Evolutionary conservation across 176 grass and related monocot genomes (phyloP).

Genomic region (Aegilops sharonensis): DNA sequence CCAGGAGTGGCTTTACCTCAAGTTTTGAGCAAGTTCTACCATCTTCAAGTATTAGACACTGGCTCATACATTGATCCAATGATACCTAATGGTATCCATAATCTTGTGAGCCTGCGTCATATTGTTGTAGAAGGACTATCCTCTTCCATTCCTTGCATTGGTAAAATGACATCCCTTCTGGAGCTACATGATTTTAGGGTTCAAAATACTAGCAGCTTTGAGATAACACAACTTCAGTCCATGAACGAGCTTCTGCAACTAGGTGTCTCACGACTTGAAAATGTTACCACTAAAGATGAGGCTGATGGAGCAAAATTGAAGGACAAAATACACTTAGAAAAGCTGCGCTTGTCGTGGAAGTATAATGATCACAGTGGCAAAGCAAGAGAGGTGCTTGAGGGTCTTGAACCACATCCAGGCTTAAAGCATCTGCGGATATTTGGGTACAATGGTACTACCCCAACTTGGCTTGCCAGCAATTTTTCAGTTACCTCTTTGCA

Average conservation of each 20-base stretch:
- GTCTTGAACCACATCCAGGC: slow-evolving; percentile 24
- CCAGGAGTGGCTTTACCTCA: neutral
- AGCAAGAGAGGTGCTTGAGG: slow-evolving; percentile 23
- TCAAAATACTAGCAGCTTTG: neutral
- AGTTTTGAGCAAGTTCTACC: slow-evolving; percentile 24
- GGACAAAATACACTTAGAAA: slow-evolving; percentile 27
- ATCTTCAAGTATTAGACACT: slow-evolving; percentile 47
- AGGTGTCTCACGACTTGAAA: neutral
- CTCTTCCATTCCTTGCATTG: neutral
- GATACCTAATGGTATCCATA: neutral
- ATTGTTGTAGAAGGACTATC: neutral
- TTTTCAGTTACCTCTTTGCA: slow-evolving; percentile 7
- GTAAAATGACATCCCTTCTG: slow-evolving; percentile 29
- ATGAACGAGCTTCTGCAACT: slow-evolving; percentile 32
- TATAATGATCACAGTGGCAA: neutral
- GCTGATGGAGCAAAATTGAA: slow-evolving; percentile 5
- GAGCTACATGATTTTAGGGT: slow-evolving; percentile 10
- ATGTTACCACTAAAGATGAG: neutral
- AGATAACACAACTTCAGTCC: slow-evolving; percentile 19
- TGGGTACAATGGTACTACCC: slow-evolving; percentile 21
- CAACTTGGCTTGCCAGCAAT: slow-evolving; percentile 28
- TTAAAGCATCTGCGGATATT: slow-evolving; percentile 13
- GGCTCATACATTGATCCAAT: neutral
- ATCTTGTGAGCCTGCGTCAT: slow-evolving; percentile 19
- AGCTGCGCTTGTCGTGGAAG: slow-evolving; percentile 31